Conservation (phyloP, 345 rosid species). For the Eutrema japonicum region DNA sequence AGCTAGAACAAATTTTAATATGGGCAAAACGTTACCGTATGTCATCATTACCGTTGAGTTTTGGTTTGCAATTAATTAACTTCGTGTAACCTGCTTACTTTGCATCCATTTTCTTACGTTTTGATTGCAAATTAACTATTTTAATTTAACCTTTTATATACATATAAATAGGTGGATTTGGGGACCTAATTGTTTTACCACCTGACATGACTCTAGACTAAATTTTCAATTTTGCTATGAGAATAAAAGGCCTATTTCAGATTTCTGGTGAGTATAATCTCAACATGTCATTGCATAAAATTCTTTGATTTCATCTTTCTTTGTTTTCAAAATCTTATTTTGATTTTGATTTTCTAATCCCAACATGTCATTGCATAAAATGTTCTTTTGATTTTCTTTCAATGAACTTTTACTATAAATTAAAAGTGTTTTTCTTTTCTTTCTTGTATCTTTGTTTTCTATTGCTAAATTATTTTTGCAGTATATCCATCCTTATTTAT, state of each 20-base stretch:
- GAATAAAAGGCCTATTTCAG: constrained; percentile 33
- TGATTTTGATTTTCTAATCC: too few species aligned
- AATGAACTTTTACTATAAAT: not conserved
- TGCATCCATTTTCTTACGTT: constrained; percentile 33
- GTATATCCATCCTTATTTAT: not conserved
- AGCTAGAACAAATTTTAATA: constrained; percentile 20
- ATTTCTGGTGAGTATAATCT: constrained; percentile 29
- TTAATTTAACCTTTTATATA: constrained; percentile 14
- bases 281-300: not conserved
- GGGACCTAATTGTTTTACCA: constrained; percentile 37
- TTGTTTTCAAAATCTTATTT: not conserved
- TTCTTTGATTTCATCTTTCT: not conserved
- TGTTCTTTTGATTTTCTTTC: not conserved
- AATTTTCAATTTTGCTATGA: constrained; percentile 37
- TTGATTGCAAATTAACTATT: constrained; percentile 2
- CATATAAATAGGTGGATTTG: constrained; percentile 31
- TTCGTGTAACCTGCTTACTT: constrained; percentile 38
- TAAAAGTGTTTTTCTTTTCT: not conserved
- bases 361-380: not conserved
- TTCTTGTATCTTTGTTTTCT: not conserved
- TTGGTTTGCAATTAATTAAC: constrained; percentile 34
- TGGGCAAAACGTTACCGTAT: constrained; percentile 28
- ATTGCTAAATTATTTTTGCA: not conserved
- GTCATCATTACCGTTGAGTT: constrained; percentile 32
- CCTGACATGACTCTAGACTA: constrained; percentile 41